Base-by-base conservation (phyloP, 1,284 basidiomycete species). In the Moesziomyces sp. region DNA sequence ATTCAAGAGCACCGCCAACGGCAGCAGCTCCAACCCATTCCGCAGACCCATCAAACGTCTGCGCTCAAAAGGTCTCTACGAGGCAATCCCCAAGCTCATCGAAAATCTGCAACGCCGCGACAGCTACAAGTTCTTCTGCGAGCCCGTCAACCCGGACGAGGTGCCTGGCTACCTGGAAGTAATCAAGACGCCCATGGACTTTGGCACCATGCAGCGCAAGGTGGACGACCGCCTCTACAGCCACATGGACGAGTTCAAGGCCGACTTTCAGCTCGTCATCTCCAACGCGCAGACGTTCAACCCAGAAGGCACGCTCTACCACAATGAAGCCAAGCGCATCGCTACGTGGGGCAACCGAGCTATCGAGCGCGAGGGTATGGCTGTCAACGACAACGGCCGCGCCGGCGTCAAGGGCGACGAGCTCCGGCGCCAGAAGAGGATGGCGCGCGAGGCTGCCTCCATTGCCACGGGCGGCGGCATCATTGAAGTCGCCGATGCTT, bases 51-150 rank as follows among this genome's bases (percentile, higher is more conserved):
- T 74, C 66, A 74, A 74, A 34, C 61, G 62, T 18, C 57, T 74
- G 1, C 67, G 72, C 21, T 58, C 72, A 43, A 74, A 74, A 46
- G 66, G 66, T 10, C 67, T 74, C 40, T 74, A 74, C 63, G 67
- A 70, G 26, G 66, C 72, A 23, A 53, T 74, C 3, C 72, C 72
- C n/a, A 74, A 70, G 51, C 72, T 74, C 21, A 66, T 74, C 47
- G 72, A 74, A 7, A 74, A 70, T 16, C 67, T 74, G 8, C 58
- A 63, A 24, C 66, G 92, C 85, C 92, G 91, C 82, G 92, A 93
- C 80, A 90, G 91, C 82, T 93, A 93, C 87, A 91, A 90, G 6
- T 93, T 93, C 84, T 93, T 93, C 81, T 85, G 92, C 55, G 83
- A 85, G 46, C 91, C 92, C 0, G 92, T 93, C 13, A 87, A 92